phyloP scores from a whole-genome alignment of 805 yeast genomes.

The Pichia scutulata region DNA sequence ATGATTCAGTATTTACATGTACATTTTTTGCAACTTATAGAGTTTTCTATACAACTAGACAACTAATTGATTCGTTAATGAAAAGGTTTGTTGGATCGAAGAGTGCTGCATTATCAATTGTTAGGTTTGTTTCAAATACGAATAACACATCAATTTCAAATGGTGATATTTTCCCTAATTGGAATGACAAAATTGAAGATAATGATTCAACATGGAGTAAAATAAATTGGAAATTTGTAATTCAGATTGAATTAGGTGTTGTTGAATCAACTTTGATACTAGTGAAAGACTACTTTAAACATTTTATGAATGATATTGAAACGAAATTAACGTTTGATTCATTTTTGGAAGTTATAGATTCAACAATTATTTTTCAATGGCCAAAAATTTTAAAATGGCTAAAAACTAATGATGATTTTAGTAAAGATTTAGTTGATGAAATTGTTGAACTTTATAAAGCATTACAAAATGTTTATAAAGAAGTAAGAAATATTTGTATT shows the following conservation, averaged over 20 bases:
- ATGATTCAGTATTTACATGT: constrained; percentile 54
- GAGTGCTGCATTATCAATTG: constrained; percentile 51
- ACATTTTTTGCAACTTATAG: constrained; percentile 66
- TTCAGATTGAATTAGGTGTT: constrained; percentile 75
- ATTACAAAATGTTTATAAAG: constrained; percentile 44
- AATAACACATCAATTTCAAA: neutral
- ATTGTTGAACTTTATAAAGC: constrained; percentile 18
- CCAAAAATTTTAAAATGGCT: constrained; percentile 28
- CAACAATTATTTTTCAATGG: constrained; percentile 52
- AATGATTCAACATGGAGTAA: constrained; percentile 34
- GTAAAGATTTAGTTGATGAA: constrained; percentile 12
- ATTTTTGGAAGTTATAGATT: constrained; percentile 58
- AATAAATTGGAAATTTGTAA: constrained; percentile 58
- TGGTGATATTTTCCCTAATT: constrained; percentile 37
- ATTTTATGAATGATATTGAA: constrained; percentile 60
- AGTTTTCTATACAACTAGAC: constrained; percentile 52
- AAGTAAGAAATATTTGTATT: constrained; percentile 60
- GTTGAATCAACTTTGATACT: constrained; percentile 68
- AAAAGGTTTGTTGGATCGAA: constrained; percentile 54
- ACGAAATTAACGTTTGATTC: constrained; percentile 56
- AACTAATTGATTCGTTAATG: constrained; percentile 44
- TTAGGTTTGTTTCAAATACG: constrained; percentile 5
- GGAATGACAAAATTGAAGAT: constrained; percentile 38
- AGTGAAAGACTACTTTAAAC: constrained; percentile 64
- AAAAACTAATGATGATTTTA: constrained; percentile 14